Percentiles rank a stretch among this genome's conserved stretches.
Conservation (phyloP, 768 basidiomycete species). For the Hericium rajendrae region DNA sequence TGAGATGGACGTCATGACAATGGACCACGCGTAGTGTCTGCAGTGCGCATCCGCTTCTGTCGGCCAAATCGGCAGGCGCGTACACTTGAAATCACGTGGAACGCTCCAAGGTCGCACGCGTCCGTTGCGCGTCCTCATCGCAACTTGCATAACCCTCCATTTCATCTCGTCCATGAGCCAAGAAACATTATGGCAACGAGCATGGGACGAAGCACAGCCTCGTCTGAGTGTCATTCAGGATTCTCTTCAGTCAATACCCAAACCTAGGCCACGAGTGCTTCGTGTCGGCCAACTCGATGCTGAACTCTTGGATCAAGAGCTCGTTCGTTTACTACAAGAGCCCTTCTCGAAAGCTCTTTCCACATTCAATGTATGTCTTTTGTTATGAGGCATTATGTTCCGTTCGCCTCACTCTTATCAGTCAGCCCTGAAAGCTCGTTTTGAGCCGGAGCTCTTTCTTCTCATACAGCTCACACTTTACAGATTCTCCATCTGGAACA, state of each 20-base stretch:
- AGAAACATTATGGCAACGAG: constrained; percentile 40
- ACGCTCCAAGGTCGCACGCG: too few relatives aligned
- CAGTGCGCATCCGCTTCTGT: too few relatives aligned
- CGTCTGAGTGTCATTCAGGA: constrained; percentile 38
- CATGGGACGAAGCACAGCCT: constrained; percentile 56
- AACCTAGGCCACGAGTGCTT: constrained; percentile 30
- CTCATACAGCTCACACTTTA: constrained; percentile 66
- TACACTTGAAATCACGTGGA: too few relatives aligned
- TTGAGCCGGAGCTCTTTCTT: constrained; percentile 68
- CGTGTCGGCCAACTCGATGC: constrained; percentile 91
- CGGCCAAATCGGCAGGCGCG: too few relatives aligned
- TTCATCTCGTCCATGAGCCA: constrained; percentile 1
- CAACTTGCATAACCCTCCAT: neutral
- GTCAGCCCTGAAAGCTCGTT: constrained; percentile 47
- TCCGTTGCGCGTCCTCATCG: neutral
- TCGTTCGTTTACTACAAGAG: constrained; percentile 71
- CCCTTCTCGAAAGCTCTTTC: constrained; percentile 70
- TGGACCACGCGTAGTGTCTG: too few relatives aligned
- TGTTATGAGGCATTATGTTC: neutral
- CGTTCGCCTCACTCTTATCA: constrained; percentile 18
- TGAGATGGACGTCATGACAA: too few relatives aligned
- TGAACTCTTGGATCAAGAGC: constrained; percentile 81
- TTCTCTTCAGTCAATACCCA: constrained; percentile 23
- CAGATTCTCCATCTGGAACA: constrained; percentile 76
- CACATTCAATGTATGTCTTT: constrained; percentile 48